A percentile compares a stretch with the other conserved stretches of the same genome.
Evolutionary conservation across 805 yeast genomes (phyloP).

Genomic region (Kluyveromyces lactis): DNA sequence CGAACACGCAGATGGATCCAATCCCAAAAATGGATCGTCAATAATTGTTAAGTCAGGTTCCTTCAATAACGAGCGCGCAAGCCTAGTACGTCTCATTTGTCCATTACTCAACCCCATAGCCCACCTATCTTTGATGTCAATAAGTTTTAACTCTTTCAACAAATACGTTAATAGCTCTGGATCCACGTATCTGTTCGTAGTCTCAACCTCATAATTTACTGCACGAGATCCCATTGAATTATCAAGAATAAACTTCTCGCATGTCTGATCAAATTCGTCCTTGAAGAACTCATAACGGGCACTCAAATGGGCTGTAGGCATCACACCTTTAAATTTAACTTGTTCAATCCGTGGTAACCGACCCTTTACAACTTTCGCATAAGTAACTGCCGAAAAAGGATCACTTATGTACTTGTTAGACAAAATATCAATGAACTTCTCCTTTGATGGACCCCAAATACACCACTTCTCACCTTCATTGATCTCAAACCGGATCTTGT

Average conservation of each 20-base stretch:
- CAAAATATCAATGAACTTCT: constrained; percentile 20
- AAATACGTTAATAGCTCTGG: constrained; percentile 33
- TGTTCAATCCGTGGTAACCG: constrained; percentile 16
- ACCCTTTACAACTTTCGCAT: constrained; percentile 7
- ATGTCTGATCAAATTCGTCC: constrained; percentile 73
- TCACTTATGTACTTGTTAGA: constrained; percentile 21
- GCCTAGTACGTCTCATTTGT: constrained; percentile 81
- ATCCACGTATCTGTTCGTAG: constrained; percentile 25
- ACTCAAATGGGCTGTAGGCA: constrained; percentile 63
- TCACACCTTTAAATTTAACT: constrained; percentile 40
- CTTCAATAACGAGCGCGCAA: constrained; percentile 64
- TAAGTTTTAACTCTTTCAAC: constrained; percentile 44
- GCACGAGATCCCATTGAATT: constrained; percentile 37
- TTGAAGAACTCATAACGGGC: constrained; percentile 85
- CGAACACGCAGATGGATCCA: constrained; percentile 66
- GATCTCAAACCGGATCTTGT: constrained; percentile 18
- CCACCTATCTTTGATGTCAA: constrained; percentile 60
- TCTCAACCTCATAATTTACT: constrained; percentile 30
- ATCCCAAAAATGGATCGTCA: constrained; percentile 89
- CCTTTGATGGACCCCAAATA: constrained; percentile 29
- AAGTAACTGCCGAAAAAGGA: constrained; percentile 19
- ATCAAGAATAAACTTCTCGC: constrained; percentile 52
- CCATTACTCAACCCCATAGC: constrained; percentile 87
- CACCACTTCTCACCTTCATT: constrained; percentile 34
- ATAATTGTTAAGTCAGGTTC: constrained; percentile 60